These are phyloP conservation scores for Spinacia oleracea DNA, from an alignment of 179 eudicot species.

Conservation along the genomic window DNA sequence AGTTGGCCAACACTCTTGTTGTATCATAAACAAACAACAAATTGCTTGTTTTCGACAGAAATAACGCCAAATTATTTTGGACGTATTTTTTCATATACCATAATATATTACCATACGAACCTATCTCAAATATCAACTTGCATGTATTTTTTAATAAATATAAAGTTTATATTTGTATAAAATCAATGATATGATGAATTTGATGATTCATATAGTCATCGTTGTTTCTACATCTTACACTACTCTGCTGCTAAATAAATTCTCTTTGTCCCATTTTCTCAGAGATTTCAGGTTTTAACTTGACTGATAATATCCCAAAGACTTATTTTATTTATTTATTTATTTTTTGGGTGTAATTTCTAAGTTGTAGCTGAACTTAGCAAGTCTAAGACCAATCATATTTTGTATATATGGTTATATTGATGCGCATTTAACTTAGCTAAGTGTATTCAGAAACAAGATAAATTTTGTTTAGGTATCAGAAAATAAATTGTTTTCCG, in stretches of 20 bases:
- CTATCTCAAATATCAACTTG: slow-evolving; percentile 29
- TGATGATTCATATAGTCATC: background rate
- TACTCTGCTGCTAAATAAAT: background rate
- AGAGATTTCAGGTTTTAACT: background rate
- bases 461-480: too few relatives aligned
- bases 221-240: background rate
- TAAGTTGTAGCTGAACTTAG: background rate
- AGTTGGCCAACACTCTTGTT: slow-evolving; percentile 22
- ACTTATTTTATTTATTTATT: background rate
- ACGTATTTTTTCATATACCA: slow-evolving; percentile 11
- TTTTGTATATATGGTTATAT: too few relatives aligned
- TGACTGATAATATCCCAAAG: background rate
- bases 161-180: background rate
- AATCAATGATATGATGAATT: background rate
- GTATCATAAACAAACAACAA: slow-evolving; percentile 24
- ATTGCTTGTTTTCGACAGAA: slow-evolving; percentile 21
- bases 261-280: background rate
- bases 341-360: too few relatives aligned
- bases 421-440: too few relatives aligned
- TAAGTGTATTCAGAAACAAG: too few relatives aligned
- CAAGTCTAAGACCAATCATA: background rate
- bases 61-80: slow-evolving; percentile 16
- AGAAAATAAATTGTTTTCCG: too few relatives aligned
- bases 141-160: slow-evolving; percentile 10
- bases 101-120: too few relatives aligned